Conservation (phyloP, 192 early-diverging fungal species). For the Rhizoclosmatium globosum region DNA sequence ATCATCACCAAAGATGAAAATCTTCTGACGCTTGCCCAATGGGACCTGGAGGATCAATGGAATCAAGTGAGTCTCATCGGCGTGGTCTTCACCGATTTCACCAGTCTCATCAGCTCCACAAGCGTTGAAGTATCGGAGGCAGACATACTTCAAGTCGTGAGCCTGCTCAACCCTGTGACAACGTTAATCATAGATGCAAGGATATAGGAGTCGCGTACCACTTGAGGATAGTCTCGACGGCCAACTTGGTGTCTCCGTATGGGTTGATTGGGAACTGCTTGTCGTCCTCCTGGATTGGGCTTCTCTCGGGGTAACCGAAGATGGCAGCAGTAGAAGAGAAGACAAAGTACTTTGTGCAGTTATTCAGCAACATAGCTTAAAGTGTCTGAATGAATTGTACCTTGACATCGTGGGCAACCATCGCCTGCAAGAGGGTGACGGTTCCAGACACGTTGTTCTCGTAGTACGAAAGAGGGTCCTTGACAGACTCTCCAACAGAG, state of each 20-base stretch:
- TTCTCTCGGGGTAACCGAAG: constrained; percentile 79
- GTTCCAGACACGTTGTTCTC: constrained; percentile 94
- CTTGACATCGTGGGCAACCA: constrained; percentile 82
- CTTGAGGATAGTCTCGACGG: constrained; percentile 87
- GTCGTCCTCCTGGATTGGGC: constrained; percentile 78
- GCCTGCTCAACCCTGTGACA: constrained; percentile 50
- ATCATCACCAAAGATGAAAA: constrained; percentile 92
- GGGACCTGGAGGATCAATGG: constrained; percentile 89
- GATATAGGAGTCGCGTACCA: constrained; percentile 33
- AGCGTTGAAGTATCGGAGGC: constrained; percentile 93
- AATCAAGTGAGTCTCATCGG: constrained; percentile 89
- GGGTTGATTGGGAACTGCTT: constrained; percentile 82
- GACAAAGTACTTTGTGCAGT: constrained; percentile 73
- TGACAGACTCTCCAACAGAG: constrained; percentile 83
- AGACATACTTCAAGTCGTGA: constrained; percentile 58
- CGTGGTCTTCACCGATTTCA: constrained; percentile 91
- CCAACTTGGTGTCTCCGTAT: constrained; percentile 97
- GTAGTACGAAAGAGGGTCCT: constrained; percentile 88
- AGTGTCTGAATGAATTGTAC: constrained; percentile 12
- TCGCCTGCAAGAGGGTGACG: constrained; percentile 81
- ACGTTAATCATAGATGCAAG: not conserved
- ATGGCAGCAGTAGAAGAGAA: constrained; percentile 95
- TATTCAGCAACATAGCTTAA: not conserved
- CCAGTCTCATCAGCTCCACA: constrained; percentile 91
- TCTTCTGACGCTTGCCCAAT: constrained; percentile 79